These are phyloP conservation scores for Tylopilus subfusipes DNA, from an alignment of 768 basidiomycete species.

Conservation along the genomic window DNA sequence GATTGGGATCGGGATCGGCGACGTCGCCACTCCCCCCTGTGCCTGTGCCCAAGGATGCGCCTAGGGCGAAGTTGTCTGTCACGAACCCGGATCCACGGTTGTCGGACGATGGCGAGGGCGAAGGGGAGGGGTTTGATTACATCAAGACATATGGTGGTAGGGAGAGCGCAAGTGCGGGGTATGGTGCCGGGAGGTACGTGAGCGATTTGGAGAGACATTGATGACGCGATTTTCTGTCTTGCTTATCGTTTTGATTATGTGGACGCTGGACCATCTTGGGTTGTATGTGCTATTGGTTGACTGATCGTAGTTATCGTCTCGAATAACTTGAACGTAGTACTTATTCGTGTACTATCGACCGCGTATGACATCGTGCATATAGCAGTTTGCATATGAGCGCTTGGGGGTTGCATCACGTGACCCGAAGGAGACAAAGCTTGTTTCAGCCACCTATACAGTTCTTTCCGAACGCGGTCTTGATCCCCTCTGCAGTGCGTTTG, in stretches of 20 bases:
- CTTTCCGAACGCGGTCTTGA: constrained; percentile 6
- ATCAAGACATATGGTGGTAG: constrained; percentile 49
- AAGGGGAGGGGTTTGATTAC: constrained; percentile 49
- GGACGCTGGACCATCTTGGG: not conserved
- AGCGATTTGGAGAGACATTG: constrained; percentile 40
- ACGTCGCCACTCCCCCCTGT: constrained; percentile 30
- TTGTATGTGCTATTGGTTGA: not conserved
- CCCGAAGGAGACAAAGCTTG: constrained; percentile 4
- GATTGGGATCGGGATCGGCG: not conserved
- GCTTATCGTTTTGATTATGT: constrained; percentile 2
- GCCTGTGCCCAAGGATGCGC: not conserved
- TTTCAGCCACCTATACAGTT: constrained; percentile 30
- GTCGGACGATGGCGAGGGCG: constrained; percentile 35
- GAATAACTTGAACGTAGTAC: not conserved
- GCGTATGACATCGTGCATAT: too few relatives aligned
- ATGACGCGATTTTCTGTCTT: not conserved
- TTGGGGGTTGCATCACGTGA: constrained; percentile 8
- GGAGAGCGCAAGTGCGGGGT: constrained; percentile 26
- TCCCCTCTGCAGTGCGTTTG: not conserved
- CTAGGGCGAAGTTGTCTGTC: constrained; percentile 22
- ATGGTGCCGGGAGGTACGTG: constrained; percentile 43
- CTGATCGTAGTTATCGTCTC: not conserved
- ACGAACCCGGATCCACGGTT: constrained; percentile 27
- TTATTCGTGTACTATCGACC: not conserved
- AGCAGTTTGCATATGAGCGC: too few relatives aligned